Evolutionary conservation across 1,284 basidiomycete genomes (phyloP), one percentile per base, ranked within the genome.

Genomic region (Microstroma glucosiphilum): DNA sequence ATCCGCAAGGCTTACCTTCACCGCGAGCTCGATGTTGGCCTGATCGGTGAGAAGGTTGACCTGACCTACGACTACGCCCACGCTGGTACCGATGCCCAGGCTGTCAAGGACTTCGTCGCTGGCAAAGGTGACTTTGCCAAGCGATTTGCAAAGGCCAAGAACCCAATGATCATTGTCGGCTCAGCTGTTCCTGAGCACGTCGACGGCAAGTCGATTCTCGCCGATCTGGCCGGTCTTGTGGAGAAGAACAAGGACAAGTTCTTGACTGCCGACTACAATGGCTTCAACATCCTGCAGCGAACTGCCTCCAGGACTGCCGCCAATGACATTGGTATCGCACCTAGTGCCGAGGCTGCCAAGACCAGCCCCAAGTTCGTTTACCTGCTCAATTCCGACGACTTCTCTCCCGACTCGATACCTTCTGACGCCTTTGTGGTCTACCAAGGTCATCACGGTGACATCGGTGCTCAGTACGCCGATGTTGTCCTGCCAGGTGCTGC

Each of bases 381-480:
- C 83, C 87, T 99, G 60, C 86, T 98, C 68, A 94, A 94, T 79
- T 92, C 94, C 6, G 96, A 98, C 76, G 93, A 97, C 79, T 82
- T 98, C 62, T 86, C 92, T 76, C 89, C 92, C 53, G 86, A 88
- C 63, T 86, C 87, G n/a, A 96, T 99, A 68, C 93, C 96, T 40
- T 83, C 87, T 67, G 87, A 93, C 75, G 92, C 94, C 0, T 98
- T 98, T 77, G 94, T 98, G 54, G 94, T 98, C 15, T 99, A 98
- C 82, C 96, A 98, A 80, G 96, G 96, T 54, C 94, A 97, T 81
- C 94, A 98, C 79, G 96, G 96, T 79, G 96, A 99, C 80, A 84
- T 92, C 51, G 94, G 96, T 58, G 96, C 96, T 2, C 91, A 93
- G 77, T 88, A 93, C 58, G 96, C 96, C 19, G 94, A 98, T 79